Evolutionary conservation across 306 rosid species (phyloP), one percentile per base, ranked within the genome.

Genomic region (Ziziphus jujuba): DNA sequence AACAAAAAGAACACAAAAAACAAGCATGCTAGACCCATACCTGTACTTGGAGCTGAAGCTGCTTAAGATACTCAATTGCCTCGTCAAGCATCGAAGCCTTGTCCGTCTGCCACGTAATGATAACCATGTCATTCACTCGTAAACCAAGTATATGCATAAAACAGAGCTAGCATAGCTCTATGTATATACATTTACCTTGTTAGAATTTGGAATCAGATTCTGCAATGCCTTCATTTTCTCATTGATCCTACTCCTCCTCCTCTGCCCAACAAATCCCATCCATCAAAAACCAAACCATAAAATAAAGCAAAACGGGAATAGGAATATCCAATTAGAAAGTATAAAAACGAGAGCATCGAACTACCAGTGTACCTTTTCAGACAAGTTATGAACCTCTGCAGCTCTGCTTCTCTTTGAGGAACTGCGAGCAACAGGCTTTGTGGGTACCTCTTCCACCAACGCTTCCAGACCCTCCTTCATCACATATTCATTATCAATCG

Each of bases 1-100:
- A 47, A 58, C 21, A 40, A 7, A 25, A 49, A 38, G 9, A 3
- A 59, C 35, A 20, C 7, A 5, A 22, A 5, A 22, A 71, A n/a
- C 24, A 31, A 23, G 33, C 24, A 65, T n/a, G 49, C 31, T 36
- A 51, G 35, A 55, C 47, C 54, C 76, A 38, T 19, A 88, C 97
- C 95, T 93, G 98, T 60, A 93, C 96, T 84, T 93, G 98, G 67
- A 93, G 98, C 84, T 90, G 96, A 85, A 93, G 98, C 81, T 93
- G 98, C 83, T 90, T 93, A 40, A 93, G 91, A 76, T 93, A 93
- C 78, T 93, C 98, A 62, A 93, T 93, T 69, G 96, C 96, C 78
- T 93, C 98, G 74, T 93, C 98, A 45, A 93, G 87, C 97, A 93
- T 90, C 10, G 98, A 93, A 76, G 98, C 97, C 83, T 93, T 93